Conservation (phyloP, 2,329 filamentous ascomycete genomes). For the Cercospora brassicicola region DNA sequence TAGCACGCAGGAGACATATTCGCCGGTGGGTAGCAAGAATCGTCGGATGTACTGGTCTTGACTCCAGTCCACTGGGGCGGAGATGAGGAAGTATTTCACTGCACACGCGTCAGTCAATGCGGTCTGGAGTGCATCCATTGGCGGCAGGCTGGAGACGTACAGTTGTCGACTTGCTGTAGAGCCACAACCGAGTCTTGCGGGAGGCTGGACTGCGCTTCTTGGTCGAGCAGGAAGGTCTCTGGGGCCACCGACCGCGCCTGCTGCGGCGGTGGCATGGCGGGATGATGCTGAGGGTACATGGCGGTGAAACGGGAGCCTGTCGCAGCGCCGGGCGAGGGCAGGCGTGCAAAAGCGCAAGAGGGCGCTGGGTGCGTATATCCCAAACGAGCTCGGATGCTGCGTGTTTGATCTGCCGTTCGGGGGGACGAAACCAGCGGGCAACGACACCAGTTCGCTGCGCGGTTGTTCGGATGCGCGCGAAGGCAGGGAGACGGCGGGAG, state of each 20-base stretch:
- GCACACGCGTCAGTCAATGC: constrained; percentile 38
- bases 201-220: constrained; percentile 92
- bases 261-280: constrained; percentile 78
- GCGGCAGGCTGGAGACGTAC: constrained; percentile 56
- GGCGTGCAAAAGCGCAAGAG: constrained; percentile 3
- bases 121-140: background rate
- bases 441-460: constrained; percentile 28
- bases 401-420: constrained; percentile 15
- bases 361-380: constrained; percentile 10
- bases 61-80: constrained; percentile 96
- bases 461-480: background rate
- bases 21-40: constrained; percentile 92
- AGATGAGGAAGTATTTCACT: constrained; percentile 99
- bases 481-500: background rate
- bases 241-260: constrained; percentile 72
- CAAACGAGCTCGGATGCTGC: constrained; percentile 13
- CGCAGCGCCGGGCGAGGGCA: constrained; percentile 6
- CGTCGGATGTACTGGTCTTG: constrained; percentile 94
- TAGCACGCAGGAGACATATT: constrained; percentile 97
- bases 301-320: constrained; percentile 1
- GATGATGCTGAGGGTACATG: constrained; percentile 60
- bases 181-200: constrained; percentile 96
- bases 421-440: constrained; percentile 15
- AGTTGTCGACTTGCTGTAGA: constrained; percentile 95
- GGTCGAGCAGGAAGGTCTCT: constrained; percentile 98